Conservation (phyloP, 352 stramenopile genomes). For the Globisporangium abappressorium region DNA sequence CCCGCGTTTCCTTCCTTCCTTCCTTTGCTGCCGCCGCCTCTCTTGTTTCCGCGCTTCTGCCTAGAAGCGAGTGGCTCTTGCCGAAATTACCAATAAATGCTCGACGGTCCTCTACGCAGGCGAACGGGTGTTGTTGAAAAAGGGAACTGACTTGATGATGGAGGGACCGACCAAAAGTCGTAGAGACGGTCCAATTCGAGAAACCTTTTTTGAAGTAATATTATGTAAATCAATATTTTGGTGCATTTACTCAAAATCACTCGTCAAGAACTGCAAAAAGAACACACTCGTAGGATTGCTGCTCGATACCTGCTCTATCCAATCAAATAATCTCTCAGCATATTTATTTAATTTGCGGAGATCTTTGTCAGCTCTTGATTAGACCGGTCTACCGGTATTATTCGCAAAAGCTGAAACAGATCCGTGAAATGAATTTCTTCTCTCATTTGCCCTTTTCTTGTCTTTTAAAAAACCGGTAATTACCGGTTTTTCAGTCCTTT, state of each 20-base stretch:
- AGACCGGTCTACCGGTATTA: not conserved
- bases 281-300: too few species aligned
- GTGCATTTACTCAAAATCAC: too few species aligned
- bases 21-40: not conserved
- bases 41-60: not conserved
- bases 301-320: too few species aligned
- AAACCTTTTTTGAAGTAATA: not conserved
- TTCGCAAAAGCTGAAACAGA: not conserved
- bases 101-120: not conserved
- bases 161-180: not conserved
- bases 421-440: not conserved
- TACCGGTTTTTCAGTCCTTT: too few species aligned
- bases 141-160: not conserved
- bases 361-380: too few species aligned
- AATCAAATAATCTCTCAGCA: too few species aligned
- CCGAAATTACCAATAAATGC: not conserved
- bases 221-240: too few species aligned
- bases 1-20: not conserved
- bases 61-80: not conserved
- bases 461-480: too few species aligned
- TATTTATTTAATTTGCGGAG: not conserved
- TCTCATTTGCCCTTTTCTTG: too few species aligned
- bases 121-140: not conserved
- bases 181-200: constrained; percentile 3
- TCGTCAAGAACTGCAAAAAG: too few species aligned